A percentile compares a stretch with the other conserved stretches of the same genome.
Conservation (phyloP, 805 yeast genomes). For the Schwanniomyces sp. region DNA sequence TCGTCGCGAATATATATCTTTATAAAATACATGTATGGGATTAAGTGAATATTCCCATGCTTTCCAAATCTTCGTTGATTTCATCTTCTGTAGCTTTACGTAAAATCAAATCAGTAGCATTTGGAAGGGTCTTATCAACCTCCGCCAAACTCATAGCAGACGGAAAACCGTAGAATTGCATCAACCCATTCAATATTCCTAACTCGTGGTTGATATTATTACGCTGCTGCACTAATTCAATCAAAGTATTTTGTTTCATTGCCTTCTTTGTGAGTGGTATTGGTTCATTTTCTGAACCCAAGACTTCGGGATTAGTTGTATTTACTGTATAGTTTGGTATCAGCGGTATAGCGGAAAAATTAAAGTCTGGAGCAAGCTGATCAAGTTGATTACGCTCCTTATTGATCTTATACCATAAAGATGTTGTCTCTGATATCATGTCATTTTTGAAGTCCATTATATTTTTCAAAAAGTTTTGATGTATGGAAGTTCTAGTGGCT, state of each 20-base stretch:
- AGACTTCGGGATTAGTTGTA: constrained; percentile 7
- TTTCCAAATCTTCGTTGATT: constrained; percentile 66
- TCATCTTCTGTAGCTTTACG: constrained; percentile 69
- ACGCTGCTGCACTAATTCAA: constrained; percentile 60
- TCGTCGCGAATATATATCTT: not conserved
- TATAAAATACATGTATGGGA: constrained; percentile 4
- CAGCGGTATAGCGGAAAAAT: constrained; percentile 40
- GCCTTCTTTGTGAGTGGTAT: constrained; percentile 30
- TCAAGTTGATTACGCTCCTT: constrained; percentile 85
- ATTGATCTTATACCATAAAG: constrained; percentile 88
- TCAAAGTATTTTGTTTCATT: constrained; percentile 33
- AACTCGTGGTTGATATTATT: constrained; percentile 67
- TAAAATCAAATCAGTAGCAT: constrained; percentile 40
- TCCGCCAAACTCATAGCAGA: constrained; percentile 58
- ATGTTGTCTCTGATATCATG: constrained; percentile 71
- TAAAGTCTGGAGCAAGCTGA: constrained; percentile 56
- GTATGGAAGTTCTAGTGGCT: constrained; percentile 75
- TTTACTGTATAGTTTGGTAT: constrained; percentile 20
- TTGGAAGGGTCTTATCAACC: constrained; percentile 17
- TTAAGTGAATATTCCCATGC: constrained; percentile 49
- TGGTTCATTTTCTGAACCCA: constrained; percentile 4
- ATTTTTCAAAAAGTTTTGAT: constrained; percentile 76
- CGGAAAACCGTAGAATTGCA: constrained; percentile 74
- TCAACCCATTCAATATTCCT: constrained; percentile 66
- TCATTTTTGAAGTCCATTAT: constrained; percentile 64